phyloP scores from a whole-genome alignment of 176 grass and related monocot species.

The Eleusine coracana region DNA sequence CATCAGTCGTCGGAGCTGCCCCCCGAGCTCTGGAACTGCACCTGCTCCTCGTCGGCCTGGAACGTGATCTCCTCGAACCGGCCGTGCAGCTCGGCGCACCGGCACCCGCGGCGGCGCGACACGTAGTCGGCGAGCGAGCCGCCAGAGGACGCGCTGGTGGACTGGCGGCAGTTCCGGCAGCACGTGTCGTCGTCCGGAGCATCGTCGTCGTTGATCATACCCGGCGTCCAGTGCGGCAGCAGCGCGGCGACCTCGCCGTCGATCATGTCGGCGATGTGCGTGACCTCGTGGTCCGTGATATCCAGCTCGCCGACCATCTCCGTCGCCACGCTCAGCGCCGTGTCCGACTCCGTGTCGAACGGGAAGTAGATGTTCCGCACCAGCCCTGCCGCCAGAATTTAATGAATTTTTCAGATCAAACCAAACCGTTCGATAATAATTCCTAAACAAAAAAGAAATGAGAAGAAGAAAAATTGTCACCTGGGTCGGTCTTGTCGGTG shows the following conservation, averaged over 20 bases:
- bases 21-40: slow-evolving; percentile 31
- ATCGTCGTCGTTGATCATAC: slow-evolving; percentile 35
- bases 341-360: slow-evolving; percentile 69
- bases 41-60: slow-evolving; percentile 40
- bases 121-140: slow-evolving; percentile 62
- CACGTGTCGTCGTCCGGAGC: neutral
- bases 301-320: slow-evolving; percentile 87
- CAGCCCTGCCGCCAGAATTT: slow-evolving; percentile 34
- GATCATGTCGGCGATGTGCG: slow-evolving; percentile 81
- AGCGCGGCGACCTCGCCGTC: slow-evolving; percentile 62
- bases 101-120: slow-evolving; percentile 34
- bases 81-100: slow-evolving; percentile 55
- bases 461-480: neutral
- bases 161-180: slow-evolving; percentile 51
- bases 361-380: slow-evolving; percentile 74
- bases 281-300: slow-evolving; percentile 88
- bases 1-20: slow-evolving; percentile 16
- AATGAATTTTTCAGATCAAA: neutral
- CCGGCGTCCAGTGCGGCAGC: slow-evolving; percentile 66
- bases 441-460: neutral
- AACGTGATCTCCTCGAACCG: slow-evolving; percentile 85
- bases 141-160: slow-evolving; percentile 54
- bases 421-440: too few species aligned
- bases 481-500: slow-evolving; percentile 54
- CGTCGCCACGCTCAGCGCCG: slow-evolving; percentile 71